phyloP scores from a whole-genome alignment of 176 grass and related monocot genomes.

The Neostapfia colusana region DNA sequence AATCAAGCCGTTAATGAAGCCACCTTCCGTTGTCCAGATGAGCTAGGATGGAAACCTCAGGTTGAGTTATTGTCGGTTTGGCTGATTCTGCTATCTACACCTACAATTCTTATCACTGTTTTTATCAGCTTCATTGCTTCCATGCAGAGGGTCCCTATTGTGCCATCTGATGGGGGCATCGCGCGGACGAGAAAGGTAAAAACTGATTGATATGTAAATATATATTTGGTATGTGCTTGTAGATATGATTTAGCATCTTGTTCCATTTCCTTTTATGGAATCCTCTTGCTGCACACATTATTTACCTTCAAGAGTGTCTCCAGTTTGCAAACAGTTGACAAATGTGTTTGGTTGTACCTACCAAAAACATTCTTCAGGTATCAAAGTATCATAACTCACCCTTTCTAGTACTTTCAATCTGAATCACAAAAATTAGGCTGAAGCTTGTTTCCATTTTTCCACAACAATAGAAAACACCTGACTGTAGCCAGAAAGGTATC shows the following conservation, averaged over 20 bases:
- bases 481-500: not conserved
- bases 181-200: constrained; percentile 74
- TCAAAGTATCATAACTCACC: not conserved
- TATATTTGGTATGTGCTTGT: constrained; percentile 21
- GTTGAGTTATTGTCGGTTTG: constrained; percentile 39
- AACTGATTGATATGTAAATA: not conserved
- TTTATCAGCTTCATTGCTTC: constrained; percentile 35
- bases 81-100: not conserved
- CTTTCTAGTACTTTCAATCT: constrained; percentile 17
- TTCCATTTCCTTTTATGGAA: constrained; percentile 6
- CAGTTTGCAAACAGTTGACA: not conserved
- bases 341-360: not conserved
- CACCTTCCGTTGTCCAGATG: constrained; percentile 95
- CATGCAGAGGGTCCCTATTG: constrained; percentile 75
- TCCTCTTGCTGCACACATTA: not conserved
- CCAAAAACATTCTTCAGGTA: not conserved
- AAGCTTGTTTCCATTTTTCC: not conserved
- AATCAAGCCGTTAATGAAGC: constrained; percentile 95
- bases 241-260: constrained; percentile 2
- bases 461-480: not conserved
- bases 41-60: constrained; percentile 99
- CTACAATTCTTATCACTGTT: constrained; percentile 14
- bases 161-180: constrained; percentile 83
- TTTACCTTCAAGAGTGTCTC: not conserved
- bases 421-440: not conserved